Base-by-base conservation (phyloP, 163 green algal species). In the Scenedesmus sp. region DNA sequence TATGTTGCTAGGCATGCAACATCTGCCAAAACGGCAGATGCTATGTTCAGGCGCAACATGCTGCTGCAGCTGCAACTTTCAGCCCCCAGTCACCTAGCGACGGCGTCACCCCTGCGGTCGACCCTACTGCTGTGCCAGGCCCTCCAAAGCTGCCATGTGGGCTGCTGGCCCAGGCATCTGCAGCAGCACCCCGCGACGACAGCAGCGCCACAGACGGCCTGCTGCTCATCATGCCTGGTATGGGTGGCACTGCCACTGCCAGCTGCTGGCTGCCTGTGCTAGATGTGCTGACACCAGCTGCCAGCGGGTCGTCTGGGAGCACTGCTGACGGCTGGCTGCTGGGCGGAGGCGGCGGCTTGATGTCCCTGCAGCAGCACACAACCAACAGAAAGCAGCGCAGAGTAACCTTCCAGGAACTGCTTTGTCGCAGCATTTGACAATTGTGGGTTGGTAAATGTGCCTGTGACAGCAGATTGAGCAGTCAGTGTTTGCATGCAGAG, bases 171-270 rank as follows among this genome's bases (percentile, higher is more conserved):
- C 85, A 90, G 2, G 64, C 85, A 67, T 90, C 85, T 23, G 85
- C 64, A n/a, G 85, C 85, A 13, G 62, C 64, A 54, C 85, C 85
- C 12, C 85, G 56, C 16, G 66, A 90, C 9, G 85, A 90, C 54
- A 57, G 18, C 46, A 82, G 57, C 0, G 83, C 57, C 18, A 79
- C 46, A 20, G 85, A 90, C 57, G 62, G 86, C 26, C 86, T 84
- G 54, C 26, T 46, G 55, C 70, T 79, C 70, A 79, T 52, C 70
- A 46, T 73, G 46, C 52, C 46, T 2, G 87, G 87, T 59, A 55
- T 86, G 52, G 87, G 87, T 13, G 73, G 87, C n/a, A 86, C 70
- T 46, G 34, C 34, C 59, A 86, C 66, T 23, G 67, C 8, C 20
- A 85, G 23, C 7, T 70, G 18, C 20, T 76, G 55, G 86, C 86